Evolutionary conservation across 768 basidiomycete genomes (phyloP).

Genomic region (Tulasnella sp.): DNA sequence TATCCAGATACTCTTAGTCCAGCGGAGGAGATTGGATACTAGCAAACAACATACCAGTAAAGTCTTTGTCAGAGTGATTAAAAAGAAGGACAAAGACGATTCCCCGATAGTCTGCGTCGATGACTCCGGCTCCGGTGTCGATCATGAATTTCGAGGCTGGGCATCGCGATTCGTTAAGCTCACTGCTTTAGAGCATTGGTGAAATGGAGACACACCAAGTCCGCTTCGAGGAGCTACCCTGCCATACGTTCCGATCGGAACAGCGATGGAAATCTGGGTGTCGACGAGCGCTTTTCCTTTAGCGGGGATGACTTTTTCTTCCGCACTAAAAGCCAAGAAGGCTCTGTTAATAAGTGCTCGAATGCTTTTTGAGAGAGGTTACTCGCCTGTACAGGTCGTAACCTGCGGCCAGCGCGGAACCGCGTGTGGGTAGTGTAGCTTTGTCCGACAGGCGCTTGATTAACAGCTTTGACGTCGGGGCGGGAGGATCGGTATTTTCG

Average conservation of each 20-base stretch:
- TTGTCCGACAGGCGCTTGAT: constrained; percentile 81
- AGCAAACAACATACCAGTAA: constrained; percentile 53
- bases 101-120: constrained; percentile 96
- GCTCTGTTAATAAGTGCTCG: neutral
- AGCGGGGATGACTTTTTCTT: constrained; percentile 77
- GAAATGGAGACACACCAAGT: constrained; percentile 57
- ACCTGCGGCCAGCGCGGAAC: constrained; percentile 81
- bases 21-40: neutral
- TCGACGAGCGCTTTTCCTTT: constrained; percentile 88
- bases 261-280: constrained; percentile 88
- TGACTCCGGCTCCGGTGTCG: constrained; percentile 94
- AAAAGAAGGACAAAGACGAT: constrained; percentile 86
- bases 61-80: constrained; percentile 87
- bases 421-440: constrained; percentile 80
- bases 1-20: neutral
- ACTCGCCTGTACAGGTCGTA: constrained; percentile 92
- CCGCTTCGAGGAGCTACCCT: constrained; percentile 95
- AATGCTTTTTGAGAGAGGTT: neutral
- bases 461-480: constrained; percentile 45
- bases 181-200: neutral
- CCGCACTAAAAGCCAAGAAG: constrained; percentile 55
- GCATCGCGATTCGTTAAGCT: neutral
- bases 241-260: constrained; percentile 91
- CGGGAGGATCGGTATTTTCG: neutral
- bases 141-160: constrained; percentile 96